Base-by-base conservation (phyloP, 371 early-diverging fungal species). In the Mucor indicus region DNA sequence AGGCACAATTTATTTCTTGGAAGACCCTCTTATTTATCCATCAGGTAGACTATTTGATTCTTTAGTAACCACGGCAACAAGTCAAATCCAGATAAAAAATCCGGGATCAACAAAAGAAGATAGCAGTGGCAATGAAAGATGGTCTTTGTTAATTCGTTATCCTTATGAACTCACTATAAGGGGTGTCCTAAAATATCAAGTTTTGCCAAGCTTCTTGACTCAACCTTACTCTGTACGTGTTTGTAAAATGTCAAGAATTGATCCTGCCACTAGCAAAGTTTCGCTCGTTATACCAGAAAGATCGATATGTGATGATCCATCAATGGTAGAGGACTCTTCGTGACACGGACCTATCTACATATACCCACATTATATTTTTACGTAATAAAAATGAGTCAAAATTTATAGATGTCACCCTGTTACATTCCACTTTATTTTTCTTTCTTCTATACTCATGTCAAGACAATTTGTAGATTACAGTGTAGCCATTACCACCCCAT, bases 101-200 rank as follows among this genome's bases (percentile, higher is more conserved):
- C 60, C 60, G 7, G 60, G 60, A 11, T 38, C 50, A 7, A 60
- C 55, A 1, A 50, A 50, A n/a, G 50, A 50, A 22, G 60, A 60
- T 38, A 50, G 32, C 19, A 53, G 60, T 44, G 60, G 60, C 10
- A 60, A 60, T 42, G 60, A 54, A 42, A 39, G 60, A 50, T 60
- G 60, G 60, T 67, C 72, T 17, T 61, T 64, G 17, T 37, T 85
- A 27, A 60, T 83, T 47, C 70, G 75, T 20, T 71, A 79, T 35
- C 81, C 81, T 17, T 85, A 80, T 61, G 81, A 83, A 44, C 55
- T 85, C 41, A 85, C 83, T 0, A 67, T 85, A 0, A 75, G 85
- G 38, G 85, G 85, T n/a, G 73, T 81, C 2, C 64, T 85, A 22
- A 78, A 80, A 47, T 85, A 85, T 47, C 73, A 69, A 16, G 38